These are phyloP conservation scores for Diplodia intermedia DNA, from an alignment of 2,329 filamentous ascomycete genomes.

Conservation along the genomic window DNA sequence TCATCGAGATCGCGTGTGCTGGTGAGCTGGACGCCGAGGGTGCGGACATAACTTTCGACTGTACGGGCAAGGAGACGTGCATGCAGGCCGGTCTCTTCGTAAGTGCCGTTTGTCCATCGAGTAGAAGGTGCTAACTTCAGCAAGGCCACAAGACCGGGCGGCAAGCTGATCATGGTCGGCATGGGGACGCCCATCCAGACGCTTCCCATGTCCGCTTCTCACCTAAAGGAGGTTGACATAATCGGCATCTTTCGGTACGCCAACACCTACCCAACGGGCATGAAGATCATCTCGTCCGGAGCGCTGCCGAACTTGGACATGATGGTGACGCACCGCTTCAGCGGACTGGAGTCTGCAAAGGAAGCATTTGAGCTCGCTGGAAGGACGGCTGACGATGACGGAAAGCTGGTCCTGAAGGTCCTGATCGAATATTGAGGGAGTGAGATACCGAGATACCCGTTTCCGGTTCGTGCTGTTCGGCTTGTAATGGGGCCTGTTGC, in stretches of 20 bases:
- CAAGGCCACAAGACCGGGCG: constrained; percentile 56
- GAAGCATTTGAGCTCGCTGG: constrained; percentile 61
- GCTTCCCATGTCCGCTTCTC: constrained; percentile 61
- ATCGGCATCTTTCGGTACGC: constrained; percentile 65
- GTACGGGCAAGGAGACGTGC: constrained; percentile 52
- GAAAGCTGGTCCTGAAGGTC: constrained; percentile 62
- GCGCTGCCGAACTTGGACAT: constrained; percentile 58
- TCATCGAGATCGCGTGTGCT: constrained; percentile 47
- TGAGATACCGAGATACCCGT: not conserved
- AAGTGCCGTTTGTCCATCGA: constrained; percentile 36
- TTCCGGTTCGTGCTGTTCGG: not conserved
- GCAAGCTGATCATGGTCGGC: constrained; percentile 62
- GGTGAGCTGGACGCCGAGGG: constrained; percentile 49
- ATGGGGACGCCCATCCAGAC: constrained; percentile 64
- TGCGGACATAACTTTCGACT: constrained; percentile 51
- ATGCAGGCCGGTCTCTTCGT: constrained; percentile 53
- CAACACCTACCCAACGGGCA: constrained; percentile 62
- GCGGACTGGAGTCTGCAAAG: constrained; percentile 55
- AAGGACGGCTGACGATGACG: constrained; percentile 59
- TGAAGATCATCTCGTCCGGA: constrained; percentile 59
- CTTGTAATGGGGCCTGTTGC: not conserved
- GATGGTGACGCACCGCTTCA: constrained; percentile 61
- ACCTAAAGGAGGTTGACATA: constrained; percentile 63
- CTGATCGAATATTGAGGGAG: constrained; percentile 44
- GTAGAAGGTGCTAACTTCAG: not conserved